A percentile compares a stretch with the other conserved stretches of the same genome.
These are phyloP conservation scores for Rhizopogon vulgaris DNA, from an alignment of 768 basidiomycete species.

Conservation along the genomic window DNA sequence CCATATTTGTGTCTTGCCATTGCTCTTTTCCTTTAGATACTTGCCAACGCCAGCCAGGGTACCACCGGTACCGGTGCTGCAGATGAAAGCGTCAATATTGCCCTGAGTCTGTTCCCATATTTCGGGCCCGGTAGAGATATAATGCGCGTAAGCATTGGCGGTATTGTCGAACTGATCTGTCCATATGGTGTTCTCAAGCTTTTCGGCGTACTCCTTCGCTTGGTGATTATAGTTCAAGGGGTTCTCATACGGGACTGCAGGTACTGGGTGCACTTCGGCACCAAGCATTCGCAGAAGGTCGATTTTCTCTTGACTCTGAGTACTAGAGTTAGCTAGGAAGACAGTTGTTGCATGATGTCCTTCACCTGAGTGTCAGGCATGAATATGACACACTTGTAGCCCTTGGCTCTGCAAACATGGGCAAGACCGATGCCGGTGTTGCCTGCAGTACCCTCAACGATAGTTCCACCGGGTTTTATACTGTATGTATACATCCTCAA, in stretches of 20 bases:
- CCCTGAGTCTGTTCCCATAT: constrained; percentile 89
- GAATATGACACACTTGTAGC: constrained; percentile 98
- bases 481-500: constrained; percentile 34
- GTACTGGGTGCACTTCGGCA: constrained; percentile 93
- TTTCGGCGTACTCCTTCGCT: constrained; percentile 80
- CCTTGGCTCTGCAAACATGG: constrained; percentile 86
- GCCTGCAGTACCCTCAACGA: constrained; percentile 97
- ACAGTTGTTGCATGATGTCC: background rate
- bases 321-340: background rate
- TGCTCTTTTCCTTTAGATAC: constrained; percentile 77
- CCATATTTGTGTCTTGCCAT: constrained; percentile 80
- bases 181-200: constrained; percentile 81
- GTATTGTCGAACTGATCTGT: constrained; percentile 97
- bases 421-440: constrained; percentile 97
- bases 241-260: constrained; percentile 94
- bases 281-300: constrained; percentile 96
- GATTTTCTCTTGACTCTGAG: constrained; percentile 94
- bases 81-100: constrained; percentile 83
- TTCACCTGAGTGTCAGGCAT: constrained; percentile 91
- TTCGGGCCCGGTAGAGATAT: constrained; percentile 89
- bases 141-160: constrained; percentile 87
- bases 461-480: constrained; percentile 87
- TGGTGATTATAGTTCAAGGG: constrained; percentile 98
- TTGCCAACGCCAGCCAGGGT: constrained; percentile 87
- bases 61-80: constrained; percentile 93